Evolutionary conservation across 805 yeast genomes (phyloP).

Genomic region (Candida insectorum): DNA sequence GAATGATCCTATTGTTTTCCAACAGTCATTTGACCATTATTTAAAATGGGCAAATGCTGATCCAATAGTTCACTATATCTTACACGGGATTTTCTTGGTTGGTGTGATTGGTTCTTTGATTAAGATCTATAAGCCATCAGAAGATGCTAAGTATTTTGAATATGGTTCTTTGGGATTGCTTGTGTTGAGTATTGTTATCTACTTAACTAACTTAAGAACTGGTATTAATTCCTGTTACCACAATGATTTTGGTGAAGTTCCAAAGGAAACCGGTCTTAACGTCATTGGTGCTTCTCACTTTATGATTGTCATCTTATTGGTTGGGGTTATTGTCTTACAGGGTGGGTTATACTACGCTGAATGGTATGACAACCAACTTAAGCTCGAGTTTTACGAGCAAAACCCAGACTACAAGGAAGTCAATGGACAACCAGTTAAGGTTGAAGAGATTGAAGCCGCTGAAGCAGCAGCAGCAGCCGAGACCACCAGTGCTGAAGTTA

Average conservation of each 20-base stretch:
- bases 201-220: conserved; percentile 79
- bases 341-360: conserved; percentile 86
- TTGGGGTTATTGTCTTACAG: conserved; percentile 83
- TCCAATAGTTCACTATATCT: conserved; percentile 49
- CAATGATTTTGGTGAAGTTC: conserved; percentile 94
- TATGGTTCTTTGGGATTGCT: conserved; percentile 79
- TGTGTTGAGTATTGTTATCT: conserved; percentile 72
- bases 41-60: conserved; percentile 70
- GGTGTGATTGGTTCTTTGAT: conserved; percentile 73
- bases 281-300: conserved; percentile 89
- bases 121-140: conserved; percentile 83
- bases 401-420: conserved; percentile 20
- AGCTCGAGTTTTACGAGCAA: conserved; percentile 26
- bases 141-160: conserved; percentile 82
- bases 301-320: conserved; percentile 64
- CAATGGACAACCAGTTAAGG: conserved; percentile 12
- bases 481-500: conserved; percentile 11
- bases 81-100: conserved; percentile 58
- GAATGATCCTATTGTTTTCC: conserved; percentile 44
- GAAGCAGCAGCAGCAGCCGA: conserved; percentile 9
- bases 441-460: conserved; percentile 13
- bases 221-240: conserved; percentile 68
- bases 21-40: conserved; percentile 68
- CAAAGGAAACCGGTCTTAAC: conserved; percentile 77
- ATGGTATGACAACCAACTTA: conserved; percentile 46